Percentiles rank a stretch among this genome's conserved stretches.
These are phyloP conservation scores for Tephrocybe rancida DNA, from an alignment of 768 basidiomycete species.

Conservation along the genomic window DNA sequence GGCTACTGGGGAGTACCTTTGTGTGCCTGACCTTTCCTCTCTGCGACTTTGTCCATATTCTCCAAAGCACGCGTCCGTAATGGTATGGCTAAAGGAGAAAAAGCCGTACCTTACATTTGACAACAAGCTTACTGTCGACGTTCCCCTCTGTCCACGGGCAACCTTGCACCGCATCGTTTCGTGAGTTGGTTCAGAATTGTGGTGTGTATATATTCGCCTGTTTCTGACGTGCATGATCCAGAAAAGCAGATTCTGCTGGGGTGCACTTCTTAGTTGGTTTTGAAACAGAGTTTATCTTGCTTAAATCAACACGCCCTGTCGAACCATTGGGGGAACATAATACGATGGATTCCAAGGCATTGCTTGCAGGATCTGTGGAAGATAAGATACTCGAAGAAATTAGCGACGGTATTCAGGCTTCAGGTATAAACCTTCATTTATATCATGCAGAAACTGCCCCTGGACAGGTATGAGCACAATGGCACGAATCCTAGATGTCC, in stretches of 20 bases:
- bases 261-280: constrained; percentile 65
- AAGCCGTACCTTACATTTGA: constrained; percentile 33
- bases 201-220: too few relatives aligned
- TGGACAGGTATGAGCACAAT: constrained; percentile 52
- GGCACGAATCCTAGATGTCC: not conserved
- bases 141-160: constrained; percentile 61
- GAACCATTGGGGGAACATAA: constrained; percentile 46
- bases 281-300: constrained; percentile 71
- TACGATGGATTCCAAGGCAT: constrained; percentile 45
- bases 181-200: too few relatives aligned
- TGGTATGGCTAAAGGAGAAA: constrained; percentile 74
- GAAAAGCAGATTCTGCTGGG: constrained; percentile 13
- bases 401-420: constrained; percentile 44
- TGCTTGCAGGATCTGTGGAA: constrained; percentile 47
- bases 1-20: constrained; percentile 61
- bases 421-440: constrained; percentile 66
- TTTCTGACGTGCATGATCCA: not conserved
- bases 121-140: constrained; percentile 36
- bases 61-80: constrained; percentile 58
- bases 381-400: constrained; percentile 58
- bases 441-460: constrained; percentile 72
- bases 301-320: constrained; percentile 51
- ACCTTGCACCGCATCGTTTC: constrained; percentile 50
- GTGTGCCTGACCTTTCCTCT: constrained; percentile 56
- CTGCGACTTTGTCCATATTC: constrained; percentile 58